Evolutionary conservation across 2,329 filamentous ascomycete genomes (phyloP).

Genomic region (Botryosphaeria agaves): DNA sequence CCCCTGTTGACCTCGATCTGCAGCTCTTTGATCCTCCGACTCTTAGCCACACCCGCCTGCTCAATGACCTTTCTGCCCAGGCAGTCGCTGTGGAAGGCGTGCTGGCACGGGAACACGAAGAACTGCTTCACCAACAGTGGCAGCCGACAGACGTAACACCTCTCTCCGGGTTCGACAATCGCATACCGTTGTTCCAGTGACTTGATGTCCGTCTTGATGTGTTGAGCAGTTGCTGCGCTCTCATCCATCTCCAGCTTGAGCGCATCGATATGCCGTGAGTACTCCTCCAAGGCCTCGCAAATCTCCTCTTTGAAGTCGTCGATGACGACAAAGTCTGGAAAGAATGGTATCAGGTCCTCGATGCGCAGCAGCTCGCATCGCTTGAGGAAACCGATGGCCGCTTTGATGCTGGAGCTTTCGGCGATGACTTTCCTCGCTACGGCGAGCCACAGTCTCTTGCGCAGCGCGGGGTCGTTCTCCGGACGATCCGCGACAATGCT

Average conservation of each 20-base stretch:
- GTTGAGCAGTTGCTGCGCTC: constrained; percentile 67
- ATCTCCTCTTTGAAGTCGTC: constrained; percentile 99
- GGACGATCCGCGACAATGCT: constrained; percentile 77
- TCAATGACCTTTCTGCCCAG: constrained; percentile 73
- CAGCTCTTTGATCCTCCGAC: constrained; percentile 66
- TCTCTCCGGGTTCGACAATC: constrained; percentile 90
- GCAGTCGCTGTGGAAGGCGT: constrained; percentile 94
- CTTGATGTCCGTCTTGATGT: constrained; percentile 81
- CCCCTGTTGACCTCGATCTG: constrained; percentile 72
- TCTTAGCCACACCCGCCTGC: constrained; percentile 57
- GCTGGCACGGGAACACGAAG: constrained; percentile 97
- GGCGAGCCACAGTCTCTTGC: constrained; percentile 90
- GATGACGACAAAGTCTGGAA: constrained; percentile 95
- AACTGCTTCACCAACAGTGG: constrained; percentile 83
- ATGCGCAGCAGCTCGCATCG: constrained; percentile 85
- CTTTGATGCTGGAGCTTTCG: constrained; percentile 66
- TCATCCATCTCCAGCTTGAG: constrained; percentile 94
- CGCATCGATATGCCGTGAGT: constrained; percentile 75
- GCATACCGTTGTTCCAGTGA: constrained; percentile 78
- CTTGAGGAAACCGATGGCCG: constrained; percentile 80
- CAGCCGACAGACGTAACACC: constrained; percentile 75
- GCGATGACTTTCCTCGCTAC: constrained; percentile 90
- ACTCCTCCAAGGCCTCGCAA: constrained; percentile 81
- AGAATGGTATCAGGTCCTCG: constrained; percentile 94
- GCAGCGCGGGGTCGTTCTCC: constrained; percentile 50